These are phyloP conservation scores for Tremella yokohamensis DNA, from an alignment of 768 basidiomycete genomes.

Conservation along the genomic window DNA sequence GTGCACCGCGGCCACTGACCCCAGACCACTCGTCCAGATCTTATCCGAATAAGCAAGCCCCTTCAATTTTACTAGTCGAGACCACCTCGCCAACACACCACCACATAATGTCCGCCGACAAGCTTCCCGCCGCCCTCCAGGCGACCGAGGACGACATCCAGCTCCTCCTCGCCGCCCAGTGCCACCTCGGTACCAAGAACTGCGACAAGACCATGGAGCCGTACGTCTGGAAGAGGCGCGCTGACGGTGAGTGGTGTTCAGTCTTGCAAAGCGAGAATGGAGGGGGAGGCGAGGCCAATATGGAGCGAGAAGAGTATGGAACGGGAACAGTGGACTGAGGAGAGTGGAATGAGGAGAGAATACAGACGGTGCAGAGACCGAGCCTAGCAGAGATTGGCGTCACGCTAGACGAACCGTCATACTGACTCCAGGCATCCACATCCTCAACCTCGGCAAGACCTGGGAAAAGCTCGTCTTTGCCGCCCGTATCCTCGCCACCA, in stretches of 20 bases:
- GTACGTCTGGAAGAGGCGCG: constrained; percentile 94
- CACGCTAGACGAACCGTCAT: too few species aligned
- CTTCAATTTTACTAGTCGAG: constrained; percentile 10
- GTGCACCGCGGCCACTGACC: background rate
- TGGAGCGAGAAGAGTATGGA: background rate
- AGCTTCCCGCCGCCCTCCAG: constrained; percentile 87
- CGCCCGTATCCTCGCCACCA: constrained; percentile 92
- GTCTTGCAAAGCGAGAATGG: background rate
- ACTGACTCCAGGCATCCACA: constrained; percentile 71
- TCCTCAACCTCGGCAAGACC: constrained; percentile 98
- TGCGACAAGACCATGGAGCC: constrained; percentile 99
- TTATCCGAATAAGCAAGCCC: constrained; percentile 45
- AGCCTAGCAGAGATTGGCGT: too few species aligned
- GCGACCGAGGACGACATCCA: constrained; percentile 98
- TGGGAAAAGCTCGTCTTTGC: constrained; percentile 99
- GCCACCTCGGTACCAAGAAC: constrained; percentile 97
- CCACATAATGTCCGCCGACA: constrained; percentile 52
- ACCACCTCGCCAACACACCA: constrained; percentile 5
- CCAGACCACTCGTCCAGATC: constrained; percentile 23
- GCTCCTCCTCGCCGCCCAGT: constrained; percentile 88
- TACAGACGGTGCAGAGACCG: too few species aligned
- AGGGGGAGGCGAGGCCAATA: background rate
- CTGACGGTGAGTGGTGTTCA: constrained; percentile 68
- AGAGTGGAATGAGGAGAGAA: too few species aligned
- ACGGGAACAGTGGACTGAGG: background rate